Evolutionary conservation across 495 filamentous ascomycete species (phyloP).

Genomic region (Penicillium cosmopolitanum): DNA sequence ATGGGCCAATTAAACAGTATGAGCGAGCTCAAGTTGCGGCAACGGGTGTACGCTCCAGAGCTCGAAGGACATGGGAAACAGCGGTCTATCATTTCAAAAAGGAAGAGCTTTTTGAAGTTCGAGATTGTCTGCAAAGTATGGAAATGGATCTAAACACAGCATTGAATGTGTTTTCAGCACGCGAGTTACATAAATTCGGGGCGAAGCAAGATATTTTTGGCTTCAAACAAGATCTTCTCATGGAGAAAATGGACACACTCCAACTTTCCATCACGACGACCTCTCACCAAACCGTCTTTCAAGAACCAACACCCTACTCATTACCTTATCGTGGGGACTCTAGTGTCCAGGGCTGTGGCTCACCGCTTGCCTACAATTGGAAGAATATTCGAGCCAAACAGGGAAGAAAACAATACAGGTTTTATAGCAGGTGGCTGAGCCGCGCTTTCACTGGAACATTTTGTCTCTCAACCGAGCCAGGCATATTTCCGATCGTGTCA

Average conservation of each 20-base stretch:
- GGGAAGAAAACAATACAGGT: conserved; percentile 8
- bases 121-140: conserved; percentile 15
- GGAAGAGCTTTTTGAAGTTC: conserved; percentile 12
- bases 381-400: neutral
- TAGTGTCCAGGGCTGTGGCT: neutral
- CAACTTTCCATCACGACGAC: conserved; percentile 12
- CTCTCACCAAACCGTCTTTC: conserved; percentile 8
- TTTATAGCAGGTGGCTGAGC: conserved; percentile 9
- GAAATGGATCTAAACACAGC: conserved; percentile 5
- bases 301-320: neutral
- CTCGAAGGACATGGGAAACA: neutral
- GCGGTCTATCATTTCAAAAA: conserved; percentile 13
- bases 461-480: conserved; percentile 9
- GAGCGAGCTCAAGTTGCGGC: neutral
- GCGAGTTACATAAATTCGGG: neutral
- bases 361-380: neutral
- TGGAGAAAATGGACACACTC: conserved; percentile 13
- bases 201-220: conserved; percentile 8
- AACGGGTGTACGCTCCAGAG: neutral
- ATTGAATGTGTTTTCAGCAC: conserved; percentile 11
- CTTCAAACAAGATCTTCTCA: no score
- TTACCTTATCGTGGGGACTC: neutral
- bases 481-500: conserved; percentile 10
- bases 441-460: conserved; percentile 4
- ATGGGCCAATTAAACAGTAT: neutral